Evolutionary conservation across 495 filamentous ascomycete species (phyloP).

Genomic region (Tuber calosporum): DNA sequence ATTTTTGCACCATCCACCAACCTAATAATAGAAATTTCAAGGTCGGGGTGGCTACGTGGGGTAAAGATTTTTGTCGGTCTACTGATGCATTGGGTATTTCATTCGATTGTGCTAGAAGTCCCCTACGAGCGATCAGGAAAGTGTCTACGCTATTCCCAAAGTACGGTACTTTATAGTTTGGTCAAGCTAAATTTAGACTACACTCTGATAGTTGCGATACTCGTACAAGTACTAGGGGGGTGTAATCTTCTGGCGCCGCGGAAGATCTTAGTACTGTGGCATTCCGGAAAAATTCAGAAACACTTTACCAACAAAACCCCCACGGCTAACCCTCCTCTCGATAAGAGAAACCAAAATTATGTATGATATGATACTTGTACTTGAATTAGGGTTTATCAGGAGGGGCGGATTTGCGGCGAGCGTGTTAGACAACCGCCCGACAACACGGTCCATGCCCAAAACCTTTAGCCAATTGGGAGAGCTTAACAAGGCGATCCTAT

Average conservation of each 20-base stretch:
- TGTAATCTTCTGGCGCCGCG: background rate
- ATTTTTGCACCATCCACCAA: background rate
- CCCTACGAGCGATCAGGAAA: background rate
- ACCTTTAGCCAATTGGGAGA: background rate
- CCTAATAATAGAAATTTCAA: background rate
- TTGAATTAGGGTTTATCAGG: background rate
- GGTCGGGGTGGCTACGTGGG: slow-evolving; percentile 1
- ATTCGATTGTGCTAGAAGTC: background rate
- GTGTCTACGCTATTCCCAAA: background rate
- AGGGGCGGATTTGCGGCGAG: background rate
- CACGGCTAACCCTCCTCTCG: background rate
- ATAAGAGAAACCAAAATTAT: background rate
- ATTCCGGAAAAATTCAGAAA: background rate
- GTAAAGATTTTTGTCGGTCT: background rate
- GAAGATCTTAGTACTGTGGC: background rate
- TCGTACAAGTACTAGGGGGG: background rate
- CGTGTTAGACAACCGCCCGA: background rate
- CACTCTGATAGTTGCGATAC: background rate
- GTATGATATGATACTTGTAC: background rate
- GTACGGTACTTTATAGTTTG: background rate
- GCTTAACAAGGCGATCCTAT: background rate
- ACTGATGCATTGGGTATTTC: background rate
- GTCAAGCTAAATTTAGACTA: background rate
- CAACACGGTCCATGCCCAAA: background rate
- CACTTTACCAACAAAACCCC: background rate